phyloP scores from a whole-genome alignment of 2,329 filamentous ascomycete genomes.

The Aspergillus candidus region DNA sequence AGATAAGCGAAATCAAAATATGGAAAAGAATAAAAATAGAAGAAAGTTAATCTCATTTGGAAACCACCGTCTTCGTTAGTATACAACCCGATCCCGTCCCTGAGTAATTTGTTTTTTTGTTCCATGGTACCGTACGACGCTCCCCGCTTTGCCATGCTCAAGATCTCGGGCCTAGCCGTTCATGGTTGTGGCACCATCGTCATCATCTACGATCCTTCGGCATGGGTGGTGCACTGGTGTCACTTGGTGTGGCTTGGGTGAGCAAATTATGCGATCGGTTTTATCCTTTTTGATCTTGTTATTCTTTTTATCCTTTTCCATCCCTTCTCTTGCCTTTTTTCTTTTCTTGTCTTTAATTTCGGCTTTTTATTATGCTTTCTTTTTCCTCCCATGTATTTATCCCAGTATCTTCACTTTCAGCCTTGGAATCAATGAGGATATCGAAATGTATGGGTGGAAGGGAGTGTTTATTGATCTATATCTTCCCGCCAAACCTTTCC shows the following conservation, averaged over 20 bases:
- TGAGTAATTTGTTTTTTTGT: slow-evolving; percentile 11
- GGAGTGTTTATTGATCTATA: too few relatives aligned
- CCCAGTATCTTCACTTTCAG: too few relatives aligned
- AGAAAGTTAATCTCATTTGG: slow-evolving; percentile 3
- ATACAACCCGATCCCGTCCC: slow-evolving; percentile 7
- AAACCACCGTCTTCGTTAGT: not conserved
- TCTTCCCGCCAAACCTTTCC: too few relatives aligned
- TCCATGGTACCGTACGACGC: slow-evolving; percentile 17
- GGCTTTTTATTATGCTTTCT: not conserved
- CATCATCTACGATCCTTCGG: slow-evolving; percentile 7
- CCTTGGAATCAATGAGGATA: too few relatives aligned
- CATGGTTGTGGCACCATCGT: slow-evolving; percentile 17
- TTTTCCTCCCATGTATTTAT: not conserved
- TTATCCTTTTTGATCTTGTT: too few relatives aligned
- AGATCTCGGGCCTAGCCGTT: slow-evolving; percentile 24
- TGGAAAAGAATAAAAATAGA: slow-evolving; percentile 9
- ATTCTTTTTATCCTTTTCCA: not conserved
- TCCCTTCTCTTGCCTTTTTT: slow-evolving; percentile 2
- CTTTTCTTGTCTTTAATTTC: too few relatives aligned
- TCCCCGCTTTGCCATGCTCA: slow-evolving; percentile 21
- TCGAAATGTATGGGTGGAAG: too few relatives aligned
- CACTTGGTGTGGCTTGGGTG: not conserved
- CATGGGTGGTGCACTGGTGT: not conserved
- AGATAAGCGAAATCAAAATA: slow-evolving; percentile 1
- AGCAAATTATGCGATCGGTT: not conserved